These are phyloP conservation scores for Leptographium flavum DNA, from an alignment of 2,329 filamentous ascomycete species.

Conservation along the genomic window DNA sequence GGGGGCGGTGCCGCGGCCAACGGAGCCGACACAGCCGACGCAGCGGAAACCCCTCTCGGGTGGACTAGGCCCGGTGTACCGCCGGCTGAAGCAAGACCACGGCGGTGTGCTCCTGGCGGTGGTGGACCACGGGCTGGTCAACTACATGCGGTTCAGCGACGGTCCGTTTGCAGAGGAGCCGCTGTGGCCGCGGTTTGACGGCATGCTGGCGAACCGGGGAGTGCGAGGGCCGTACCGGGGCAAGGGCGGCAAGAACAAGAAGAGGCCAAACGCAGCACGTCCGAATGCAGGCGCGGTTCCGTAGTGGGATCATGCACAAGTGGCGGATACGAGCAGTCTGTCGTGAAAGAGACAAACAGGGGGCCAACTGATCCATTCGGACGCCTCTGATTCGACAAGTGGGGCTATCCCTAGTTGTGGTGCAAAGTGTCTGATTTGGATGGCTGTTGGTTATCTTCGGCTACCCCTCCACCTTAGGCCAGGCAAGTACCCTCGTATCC, in stretches of 20 bases:
- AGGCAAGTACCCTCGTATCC: not conserved
- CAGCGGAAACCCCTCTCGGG: not conserved
- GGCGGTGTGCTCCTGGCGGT: conserved; percentile 75
- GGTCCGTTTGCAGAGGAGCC: conserved; percentile 64
- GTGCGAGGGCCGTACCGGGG: not conserved
- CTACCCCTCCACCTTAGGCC: no score
- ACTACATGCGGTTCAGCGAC: conserved; percentile 72
- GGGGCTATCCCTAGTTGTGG: not conserved
- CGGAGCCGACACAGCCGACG: conserved; percentile 14
- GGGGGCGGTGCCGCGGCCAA: conserved; percentile 40
- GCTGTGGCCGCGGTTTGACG: conserved; percentile 47
- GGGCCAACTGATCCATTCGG: not conserved
- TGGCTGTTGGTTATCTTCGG: not conserved
- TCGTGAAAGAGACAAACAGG: not conserved
- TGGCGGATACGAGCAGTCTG: no score
- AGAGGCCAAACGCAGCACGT: no score
- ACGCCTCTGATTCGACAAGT: conserved; percentile 1
- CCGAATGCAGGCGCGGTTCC: no score
- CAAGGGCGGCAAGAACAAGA: not conserved
- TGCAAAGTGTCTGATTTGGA: conserved; percentile 1
- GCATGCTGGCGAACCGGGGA: conserved; percentile 13
- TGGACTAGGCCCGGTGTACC: conserved; percentile 38
- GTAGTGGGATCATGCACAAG: no score
- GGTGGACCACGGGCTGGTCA: conserved; percentile 80
- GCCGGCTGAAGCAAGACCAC: conserved; percentile 69